A percentile compares a stretch with the other conserved stretches of the same genome.
Conservation (phyloP, 148 eudicot genomes). For the Pouteria glomerata region DNA sequence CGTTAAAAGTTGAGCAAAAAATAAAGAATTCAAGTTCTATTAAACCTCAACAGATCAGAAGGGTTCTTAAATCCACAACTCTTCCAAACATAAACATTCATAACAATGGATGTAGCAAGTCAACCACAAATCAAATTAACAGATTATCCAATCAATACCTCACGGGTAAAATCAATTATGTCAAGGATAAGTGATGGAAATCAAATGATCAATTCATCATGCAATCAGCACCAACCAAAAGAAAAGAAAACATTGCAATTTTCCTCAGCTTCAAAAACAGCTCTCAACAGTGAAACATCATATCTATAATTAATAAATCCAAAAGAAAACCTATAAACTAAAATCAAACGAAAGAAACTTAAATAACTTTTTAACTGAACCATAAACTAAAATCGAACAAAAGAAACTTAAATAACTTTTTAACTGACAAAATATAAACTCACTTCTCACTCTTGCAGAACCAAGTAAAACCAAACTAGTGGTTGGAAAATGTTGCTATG, state of each 20-base stretch:
- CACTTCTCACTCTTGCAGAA: no score
- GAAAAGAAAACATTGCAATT: not conserved
- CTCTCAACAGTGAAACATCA: not conserved
- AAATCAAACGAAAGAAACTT: no score
- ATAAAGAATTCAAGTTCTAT: not conserved
- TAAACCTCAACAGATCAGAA: not conserved
- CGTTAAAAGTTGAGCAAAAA: not conserved
- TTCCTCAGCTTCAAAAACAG: not conserved
- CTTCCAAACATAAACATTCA: not conserved
- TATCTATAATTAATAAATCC: no score
- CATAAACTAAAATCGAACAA: no score
- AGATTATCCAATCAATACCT: not conserved
- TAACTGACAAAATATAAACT: no score
- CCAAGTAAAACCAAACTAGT: no score
- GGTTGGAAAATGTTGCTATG: no score
- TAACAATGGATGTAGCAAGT: not conserved
- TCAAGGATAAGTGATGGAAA: not conserved
- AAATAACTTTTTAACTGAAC: no score
- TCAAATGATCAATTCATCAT: not conserved
- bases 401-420: no score
- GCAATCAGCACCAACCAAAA: not conserved
- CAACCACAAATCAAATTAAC: not conserved
- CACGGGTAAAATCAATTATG: not conserved
- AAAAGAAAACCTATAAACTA: no score
- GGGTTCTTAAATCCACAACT: not conserved